phyloP scores from a whole-genome alignment of 345 rosid species.

The Rhizophora apiculata region DNA sequence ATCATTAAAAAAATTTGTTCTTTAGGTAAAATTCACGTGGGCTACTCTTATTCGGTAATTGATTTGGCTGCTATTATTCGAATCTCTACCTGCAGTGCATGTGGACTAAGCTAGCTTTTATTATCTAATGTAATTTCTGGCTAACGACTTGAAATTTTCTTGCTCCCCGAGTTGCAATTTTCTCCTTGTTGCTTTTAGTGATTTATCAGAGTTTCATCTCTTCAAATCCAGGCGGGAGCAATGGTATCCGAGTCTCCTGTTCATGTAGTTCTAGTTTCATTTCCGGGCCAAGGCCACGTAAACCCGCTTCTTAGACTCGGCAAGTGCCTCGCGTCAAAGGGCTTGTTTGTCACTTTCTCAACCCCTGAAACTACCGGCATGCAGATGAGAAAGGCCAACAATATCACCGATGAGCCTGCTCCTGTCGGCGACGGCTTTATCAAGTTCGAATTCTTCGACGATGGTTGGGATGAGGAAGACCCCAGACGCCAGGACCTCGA shows the following conservation, averaged over 20 bases:
- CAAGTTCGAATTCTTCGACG: slow-evolving; percentile 67
- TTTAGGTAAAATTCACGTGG: too few species aligned
- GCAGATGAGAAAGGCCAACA: slow-evolving; percentile 50
- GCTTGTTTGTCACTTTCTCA: slow-evolving; percentile 67
- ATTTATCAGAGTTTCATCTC: too few species aligned
- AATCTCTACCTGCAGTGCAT: too few species aligned
- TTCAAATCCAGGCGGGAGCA: background rate
- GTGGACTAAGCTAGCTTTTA: too few species aligned
- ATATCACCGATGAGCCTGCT: slow-evolving; percentile 34
- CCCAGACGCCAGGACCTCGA: slow-evolving; percentile 37
- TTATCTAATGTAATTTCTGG: too few species aligned
- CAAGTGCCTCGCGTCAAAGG: slow-evolving; percentile 71
- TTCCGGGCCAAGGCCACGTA: slow-evolving; percentile 82
- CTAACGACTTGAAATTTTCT: too few species aligned
- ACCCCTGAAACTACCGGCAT: slow-evolving; percentile 48
- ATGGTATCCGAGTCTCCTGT: slow-evolving; percentile 48
- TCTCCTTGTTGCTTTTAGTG: too few species aligned
- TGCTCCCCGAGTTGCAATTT: too few species aligned
- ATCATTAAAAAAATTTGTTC: too few species aligned
- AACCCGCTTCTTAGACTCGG: slow-evolving; percentile 82
- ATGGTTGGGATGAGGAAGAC: slow-evolving; percentile 54
- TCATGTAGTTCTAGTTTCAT: slow-evolving; percentile 72
- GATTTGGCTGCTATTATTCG: too few species aligned
- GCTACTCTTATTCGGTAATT: too few species aligned
- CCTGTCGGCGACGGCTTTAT: slow-evolving; percentile 65